Base-by-base conservation (phyloP, 371 early-diverging fungal species). In the Apophysomyces variabilis region DNA sequence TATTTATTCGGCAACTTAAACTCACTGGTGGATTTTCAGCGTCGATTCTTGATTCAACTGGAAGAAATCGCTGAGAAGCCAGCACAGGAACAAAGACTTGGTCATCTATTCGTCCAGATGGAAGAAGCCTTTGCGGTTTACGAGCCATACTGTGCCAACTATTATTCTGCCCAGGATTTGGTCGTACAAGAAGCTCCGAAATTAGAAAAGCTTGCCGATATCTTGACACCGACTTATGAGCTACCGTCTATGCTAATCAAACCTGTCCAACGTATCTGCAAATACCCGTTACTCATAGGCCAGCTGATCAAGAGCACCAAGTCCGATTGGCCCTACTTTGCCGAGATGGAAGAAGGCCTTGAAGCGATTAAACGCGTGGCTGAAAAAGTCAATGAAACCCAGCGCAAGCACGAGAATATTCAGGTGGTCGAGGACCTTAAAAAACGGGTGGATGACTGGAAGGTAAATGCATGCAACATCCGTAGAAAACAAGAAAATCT, bases 241-340 rank as follows among this genome's bases (percentile, higher is more conserved):
- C 80, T 98, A 61, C 95, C 91, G 18, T 94, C 95, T 11, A 89
- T 93, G 80, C 85, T 99, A 54, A 97, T 99, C 77, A 95, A 96
- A 75, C 99, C 99, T 5, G 90, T 98, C 3, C 99, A 99, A 79
- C 90, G 99, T 63, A 91, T 98, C 61, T 96, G 97, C 85, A 96
- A 95, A 85, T 99, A 98, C 80, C 96, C 96, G 36, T 77, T 96
- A 35, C 85, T 97, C 39, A 81, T 99, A 69, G 83, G 88, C 64
- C 93, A 95, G 70, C 83, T 97, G 65, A 79, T 94, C 71, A 95
- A 95, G 78, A 79, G 84, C 62, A 90, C 90, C 16, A 83, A 89
- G 38, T 73, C 83, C 41, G 82, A 87, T 26, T 90, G 92, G 71
- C 90, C 91, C 3, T 81, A 88, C 69, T 85, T 84, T 64, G 73